A percentile compares a stretch with the other conserved stretches of the same genome.
phyloP scores from a whole-genome alignment of 768 basidiomycete species.

The Suillus alpinus region DNA sequence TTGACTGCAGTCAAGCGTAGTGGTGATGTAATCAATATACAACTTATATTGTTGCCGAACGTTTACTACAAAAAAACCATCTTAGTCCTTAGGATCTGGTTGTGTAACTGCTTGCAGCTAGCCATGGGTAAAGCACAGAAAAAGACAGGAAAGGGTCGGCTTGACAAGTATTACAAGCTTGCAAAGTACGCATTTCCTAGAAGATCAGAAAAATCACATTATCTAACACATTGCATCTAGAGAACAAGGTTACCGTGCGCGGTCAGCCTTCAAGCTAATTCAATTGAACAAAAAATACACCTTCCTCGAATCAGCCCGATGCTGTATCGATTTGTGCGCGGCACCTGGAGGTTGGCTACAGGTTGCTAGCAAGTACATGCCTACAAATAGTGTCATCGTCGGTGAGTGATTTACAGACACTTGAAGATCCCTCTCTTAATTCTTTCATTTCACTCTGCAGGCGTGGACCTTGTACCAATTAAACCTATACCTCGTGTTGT shows the following conservation, averaged over 20 bases:
- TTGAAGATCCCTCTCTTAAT: neutral
- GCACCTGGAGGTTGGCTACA: conserved; percentile 99
- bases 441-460: conserved; percentile 36
- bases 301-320: conserved; percentile 84
- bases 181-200: conserved; percentile 57
- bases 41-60: neutral
- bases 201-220: conserved; percentile 2
- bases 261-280: conserved; percentile 98
- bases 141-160: conserved; percentile 93
- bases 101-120: neutral
- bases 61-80: neutral
- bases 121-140: conserved; percentile 80
- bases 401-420: conserved; percentile 46
- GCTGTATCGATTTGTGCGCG: conserved; percentile 96
- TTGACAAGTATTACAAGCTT: conserved; percentile 97
- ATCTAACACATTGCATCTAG: conserved; percentile 39
- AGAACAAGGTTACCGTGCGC: conserved; percentile 98
- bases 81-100: neutral
- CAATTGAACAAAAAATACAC: conserved; percentile 98
- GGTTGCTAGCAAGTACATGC: conserved; percentile 98
- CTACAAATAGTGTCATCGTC: conserved; percentile 85
- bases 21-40: neutral
- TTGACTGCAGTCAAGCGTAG: neutral
- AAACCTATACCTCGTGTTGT: conserved; percentile 91
- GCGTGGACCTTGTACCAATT: conserved; percentile 94